Evolutionary conservation across 139 green algal genomes (phyloP).

Genomic region (Yamagishiella unicocca): DNA sequence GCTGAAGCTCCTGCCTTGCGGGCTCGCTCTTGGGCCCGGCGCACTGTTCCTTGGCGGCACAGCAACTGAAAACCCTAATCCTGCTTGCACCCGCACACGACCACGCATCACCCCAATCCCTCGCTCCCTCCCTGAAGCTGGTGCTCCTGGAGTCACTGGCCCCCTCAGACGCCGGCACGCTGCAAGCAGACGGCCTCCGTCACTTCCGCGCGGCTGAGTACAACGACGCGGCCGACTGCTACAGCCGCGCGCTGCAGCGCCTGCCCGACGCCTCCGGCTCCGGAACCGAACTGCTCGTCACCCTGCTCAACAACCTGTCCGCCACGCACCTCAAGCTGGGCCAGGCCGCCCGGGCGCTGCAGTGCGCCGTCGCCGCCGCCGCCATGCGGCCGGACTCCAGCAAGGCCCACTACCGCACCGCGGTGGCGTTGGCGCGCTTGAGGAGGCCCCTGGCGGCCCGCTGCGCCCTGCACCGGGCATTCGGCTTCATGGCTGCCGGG

Average conservation of each 20-base stretch:
- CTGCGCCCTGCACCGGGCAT: background rate
- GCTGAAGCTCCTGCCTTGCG: too few relatives aligned
- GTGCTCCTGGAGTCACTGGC: background rate
- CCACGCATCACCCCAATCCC: background rate
- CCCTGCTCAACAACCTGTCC: conserved; percentile 4
- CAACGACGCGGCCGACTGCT: background rate
- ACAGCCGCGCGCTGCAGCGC: conserved; percentile 6
- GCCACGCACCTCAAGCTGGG: background rate
- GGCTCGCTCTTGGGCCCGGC: too few relatives aligned
- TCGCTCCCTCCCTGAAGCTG: background rate
- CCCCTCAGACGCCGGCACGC: background rate
- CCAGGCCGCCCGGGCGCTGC: background rate
- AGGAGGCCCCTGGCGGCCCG: background rate
- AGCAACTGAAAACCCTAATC: background rate
- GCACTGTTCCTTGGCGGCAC: too few relatives aligned
- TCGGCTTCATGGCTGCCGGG: background rate
- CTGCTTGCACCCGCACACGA: background rate
- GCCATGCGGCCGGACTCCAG: background rate
- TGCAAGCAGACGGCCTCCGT: background rate
- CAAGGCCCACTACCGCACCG: conserved; percentile 26
- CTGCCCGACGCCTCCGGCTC: background rate
- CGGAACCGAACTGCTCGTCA: background rate
- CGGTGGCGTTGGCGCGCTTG: background rate
- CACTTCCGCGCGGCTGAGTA: conserved; percentile 1
- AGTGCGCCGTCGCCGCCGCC: background rate